These are phyloP conservation scores for Rhizopus stolonifer DNA, from an alignment of 371 early-diverging fungal species.

Conservation along the genomic window DNA sequence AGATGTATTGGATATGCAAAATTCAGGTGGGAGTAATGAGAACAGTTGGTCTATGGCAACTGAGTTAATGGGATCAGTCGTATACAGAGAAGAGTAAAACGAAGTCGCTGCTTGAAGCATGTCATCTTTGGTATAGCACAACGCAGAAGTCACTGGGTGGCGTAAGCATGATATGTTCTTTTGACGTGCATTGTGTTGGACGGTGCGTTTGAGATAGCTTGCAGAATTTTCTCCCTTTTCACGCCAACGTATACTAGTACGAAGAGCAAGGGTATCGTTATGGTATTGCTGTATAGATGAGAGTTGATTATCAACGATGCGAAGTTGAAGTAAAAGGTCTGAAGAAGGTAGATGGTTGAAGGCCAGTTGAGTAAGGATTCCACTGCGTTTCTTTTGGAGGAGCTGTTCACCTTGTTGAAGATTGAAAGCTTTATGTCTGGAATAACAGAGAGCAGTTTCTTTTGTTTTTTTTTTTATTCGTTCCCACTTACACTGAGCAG, in stretches of 20 bases:
- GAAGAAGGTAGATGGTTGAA: slow-evolving; percentile 1
- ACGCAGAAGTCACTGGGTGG: not conserved
- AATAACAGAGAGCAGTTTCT: too few species aligned
- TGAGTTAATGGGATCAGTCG: slow-evolving; percentile 6
- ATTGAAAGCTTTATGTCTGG: too few species aligned
- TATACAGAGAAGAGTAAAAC: slow-evolving; percentile 10
- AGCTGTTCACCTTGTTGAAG: not conserved
- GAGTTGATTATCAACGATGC: slow-evolving; percentile 1
- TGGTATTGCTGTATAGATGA: not conserved
- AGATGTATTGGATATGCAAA: not conserved
- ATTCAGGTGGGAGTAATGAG: not conserved
- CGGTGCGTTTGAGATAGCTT: slow-evolving; percentile 6
- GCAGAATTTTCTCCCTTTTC: slow-evolving; percentile 1
- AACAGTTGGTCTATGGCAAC: not conserved
- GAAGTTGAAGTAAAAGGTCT: not conserved
- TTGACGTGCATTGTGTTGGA: not conserved
- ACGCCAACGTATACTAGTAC: slow-evolving; percentile 6
- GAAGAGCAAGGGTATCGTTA: not conserved
- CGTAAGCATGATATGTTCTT: not conserved
- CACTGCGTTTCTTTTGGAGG: slow-evolving; percentile 5
- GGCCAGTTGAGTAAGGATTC: slow-evolving; percentile 2
- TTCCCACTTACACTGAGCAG: too few species aligned
- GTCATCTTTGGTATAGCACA: not conserved
- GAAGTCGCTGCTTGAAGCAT: slow-evolving; percentile 9
- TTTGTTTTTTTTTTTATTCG: too few species aligned